Base-by-base conservation (phyloP, 1,139 yeast species). In the Meyerozyma elateridarum region DNA sequence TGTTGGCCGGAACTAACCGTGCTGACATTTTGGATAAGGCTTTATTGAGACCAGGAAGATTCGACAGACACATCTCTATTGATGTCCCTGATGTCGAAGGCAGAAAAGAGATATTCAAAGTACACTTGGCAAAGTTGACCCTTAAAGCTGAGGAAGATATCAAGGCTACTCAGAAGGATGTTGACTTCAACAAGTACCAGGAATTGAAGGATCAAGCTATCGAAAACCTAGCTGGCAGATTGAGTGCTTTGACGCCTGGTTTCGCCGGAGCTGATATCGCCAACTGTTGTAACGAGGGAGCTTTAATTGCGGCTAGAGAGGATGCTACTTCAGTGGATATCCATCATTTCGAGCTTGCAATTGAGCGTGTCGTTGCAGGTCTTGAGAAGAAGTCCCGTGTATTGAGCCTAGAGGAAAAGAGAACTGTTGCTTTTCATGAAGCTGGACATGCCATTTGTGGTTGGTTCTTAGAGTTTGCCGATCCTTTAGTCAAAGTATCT, bases 211-310 rank as follows among this genome's bases (percentile, higher is more conserved):
- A 61, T 12, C 60, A 60, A 29, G 75, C 76, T n/a, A 55, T 75
- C 26, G 81, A 75, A 28, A 72, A 75, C 35, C 63, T 81, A 45
- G 76, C 81, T 25, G 88, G 88, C 29, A 70, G 85, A 52, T 64
- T 83, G 41, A 80, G 87, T 31, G 85, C 89, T 2, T 65, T 83
- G 49, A 83, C 93, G 2, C 91, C 93, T 1, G 93, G 93, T 0
- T 83, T 83, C 53, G 78, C 88, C 1, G 93, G 93, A 55, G 93
- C 93, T 21, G 93, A 83, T 54, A 83, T 83, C 53, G 88, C 93
- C 31, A 83, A 83, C 51, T 81, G 81, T 45, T 81, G 88, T 57
- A 83, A 83, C 47, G 93, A 83, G 55, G 89, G 89, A 38, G 91
- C 91, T 2, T 68, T 83, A 46, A 79, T 81, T 49, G 91, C 91